Conservation (phyloP, 768 basidiomycete species). For the Hygrophorus russula region DNA sequence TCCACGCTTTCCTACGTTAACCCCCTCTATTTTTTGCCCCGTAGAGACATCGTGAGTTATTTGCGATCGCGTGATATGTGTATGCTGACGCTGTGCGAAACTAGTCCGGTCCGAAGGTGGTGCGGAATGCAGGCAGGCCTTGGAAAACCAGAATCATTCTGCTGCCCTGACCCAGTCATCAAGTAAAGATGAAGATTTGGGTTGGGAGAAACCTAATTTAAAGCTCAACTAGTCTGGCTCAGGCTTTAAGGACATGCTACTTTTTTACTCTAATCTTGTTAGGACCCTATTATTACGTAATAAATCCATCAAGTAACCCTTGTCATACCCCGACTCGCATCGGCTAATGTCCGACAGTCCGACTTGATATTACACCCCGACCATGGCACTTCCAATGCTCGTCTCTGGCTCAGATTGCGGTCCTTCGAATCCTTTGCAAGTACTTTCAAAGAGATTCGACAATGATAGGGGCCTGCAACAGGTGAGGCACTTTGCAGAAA, state of each 20-base stretch:
- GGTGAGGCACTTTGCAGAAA: conserved; percentile 23
- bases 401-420: conserved; percentile 74
- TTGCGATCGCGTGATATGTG: conserved; percentile 8
- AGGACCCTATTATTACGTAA: conserved; percentile 12
- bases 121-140: conserved; percentile 48
- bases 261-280: neutral
- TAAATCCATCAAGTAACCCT: conserved; percentile 30
- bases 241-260: neutral
- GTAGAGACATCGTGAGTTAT: conserved; percentile 66
- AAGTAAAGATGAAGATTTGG: conserved; percentile 2
- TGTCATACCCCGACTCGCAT: too few relatives aligned
- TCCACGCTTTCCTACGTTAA: conserved; percentile 12
- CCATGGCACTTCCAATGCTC: conserved; percentile 76
- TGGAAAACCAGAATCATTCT: neutral
- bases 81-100: conserved; percentile 14
- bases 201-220: neutral
- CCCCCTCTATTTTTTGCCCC: conserved; percentile 10
- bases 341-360: too few relatives aligned
- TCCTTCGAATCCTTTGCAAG: conserved; percentile 73
- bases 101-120: conserved; percentile 80
- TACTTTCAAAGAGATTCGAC: conserved; percentile 69
- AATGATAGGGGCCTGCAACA: conserved; percentile 71
- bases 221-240: too few relatives aligned
- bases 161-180: neutral
- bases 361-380: too few relatives aligned